Base-by-base conservation (phyloP, 2,329 filamentous ascomycete species). In the Cadophora malorum region DNA sequence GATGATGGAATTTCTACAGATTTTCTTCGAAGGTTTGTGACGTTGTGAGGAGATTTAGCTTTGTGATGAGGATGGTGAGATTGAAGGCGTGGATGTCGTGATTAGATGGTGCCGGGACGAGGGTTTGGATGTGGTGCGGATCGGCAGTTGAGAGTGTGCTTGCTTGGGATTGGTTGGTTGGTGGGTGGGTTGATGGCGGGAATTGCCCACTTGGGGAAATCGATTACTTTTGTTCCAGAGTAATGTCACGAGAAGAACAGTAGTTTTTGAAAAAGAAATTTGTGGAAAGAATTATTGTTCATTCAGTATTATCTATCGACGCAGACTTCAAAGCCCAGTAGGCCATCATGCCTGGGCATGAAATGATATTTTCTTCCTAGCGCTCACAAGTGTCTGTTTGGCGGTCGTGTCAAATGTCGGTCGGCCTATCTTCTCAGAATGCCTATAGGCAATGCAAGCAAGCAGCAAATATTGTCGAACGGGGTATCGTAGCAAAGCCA, bases 401-500 rank as follows among this genome's bases (percentile, higher is more conserved):
- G 41, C 56, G 12, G 33, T 45, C n/a, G 56, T 25, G 33, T 59
- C 56, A 23, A 19, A 14, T 16, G 41, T 45, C 10, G 41, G 41
- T 45, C 41, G 10, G 45, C 35, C 56, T 41, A 59, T 41, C 21
- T 59, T 59, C 33, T 59, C 56, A 38, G 19, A 9, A 41, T 45
- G 56, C 35, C 16, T 10, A 19, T 4, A 59, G 28, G 35, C 56
- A 59, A 59, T 10, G 53, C n/a, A 41, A 59, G 56, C 55, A 58
- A 38, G 33, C 33, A 35, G 41, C 41, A 45, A 45, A 45, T 45
- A 45, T 59, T 21, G 25, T 65, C 58, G 45, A 67, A 67, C 65
- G 55, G 70, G 70, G 71, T 72, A 72, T 72, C 64, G 67, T 71
- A 70, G 69, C 69, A 71, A 67, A 65, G 67, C 69, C 70, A 72